phyloP scores from a whole-genome alignment of 495 filamentous ascomycete species.

The Aspergillus leporis region DNA sequence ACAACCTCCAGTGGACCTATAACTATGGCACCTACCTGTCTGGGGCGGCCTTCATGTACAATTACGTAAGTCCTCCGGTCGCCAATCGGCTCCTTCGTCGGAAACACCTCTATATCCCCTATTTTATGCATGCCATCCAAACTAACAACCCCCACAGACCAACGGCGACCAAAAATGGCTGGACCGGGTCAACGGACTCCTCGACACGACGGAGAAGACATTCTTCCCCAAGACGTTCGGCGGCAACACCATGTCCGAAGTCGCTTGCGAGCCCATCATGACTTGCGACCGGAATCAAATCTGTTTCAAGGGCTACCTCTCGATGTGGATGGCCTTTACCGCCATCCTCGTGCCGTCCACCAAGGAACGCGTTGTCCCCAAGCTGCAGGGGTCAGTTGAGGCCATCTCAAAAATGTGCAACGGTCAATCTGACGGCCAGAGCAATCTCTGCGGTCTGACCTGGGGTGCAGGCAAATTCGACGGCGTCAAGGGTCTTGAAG shows the following conservation, averaged over 20 bases:
- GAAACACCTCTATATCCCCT: neutral
- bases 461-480: slow-evolving; percentile 68
- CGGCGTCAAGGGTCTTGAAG: slow-evolving; percentile 55
- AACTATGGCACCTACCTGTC: slow-evolving; percentile 65
- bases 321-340: slow-evolving; percentile 72
- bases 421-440: slow-evolving; percentile 45
- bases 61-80: slow-evolving; percentile 38
- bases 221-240: slow-evolving; percentile 54
- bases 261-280: slow-evolving; percentile 63
- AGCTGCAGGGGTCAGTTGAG: slow-evolving; percentile 60
- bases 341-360: slow-evolving; percentile 62
- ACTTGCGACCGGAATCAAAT: slow-evolving; percentile 68
- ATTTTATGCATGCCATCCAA: neutral
- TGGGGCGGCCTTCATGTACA: slow-evolving; percentile 67
- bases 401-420: slow-evolving; percentile 66
- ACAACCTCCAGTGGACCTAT: slow-evolving; percentile 64
- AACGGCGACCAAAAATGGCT: slow-evolving; percentile 50
- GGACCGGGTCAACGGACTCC: slow-evolving; percentile 50
- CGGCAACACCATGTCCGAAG: slow-evolving; percentile 58
- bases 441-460: slow-evolving; percentile 62
- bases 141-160: slow-evolving; percentile 39
- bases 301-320: slow-evolving; percentile 73
- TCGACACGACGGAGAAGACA: slow-evolving; percentile 45
- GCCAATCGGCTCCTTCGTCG: neutral
- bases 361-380: slow-evolving; percentile 55